phyloP scores from a whole-genome alignment of 257 asterid genomes.

The Verbena officinalis region DNA sequence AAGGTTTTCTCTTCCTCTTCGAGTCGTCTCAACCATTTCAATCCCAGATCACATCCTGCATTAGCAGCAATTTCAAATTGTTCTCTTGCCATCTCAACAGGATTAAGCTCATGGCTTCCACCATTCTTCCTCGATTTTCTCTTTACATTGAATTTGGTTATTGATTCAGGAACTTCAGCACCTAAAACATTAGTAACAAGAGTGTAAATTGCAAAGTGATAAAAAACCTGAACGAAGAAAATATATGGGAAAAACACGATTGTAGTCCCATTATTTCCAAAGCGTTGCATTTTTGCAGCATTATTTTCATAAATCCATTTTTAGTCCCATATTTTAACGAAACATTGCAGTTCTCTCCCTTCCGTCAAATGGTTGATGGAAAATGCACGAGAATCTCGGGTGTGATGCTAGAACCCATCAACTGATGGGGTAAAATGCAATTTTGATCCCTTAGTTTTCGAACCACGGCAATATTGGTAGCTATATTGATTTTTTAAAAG shows the following conservation, averaged over 20 bases:
- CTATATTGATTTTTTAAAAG: too few relatives aligned
- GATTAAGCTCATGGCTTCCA: conserved; percentile 39
- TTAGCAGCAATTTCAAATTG: conserved; percentile 84
- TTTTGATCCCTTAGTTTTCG: too few relatives aligned
- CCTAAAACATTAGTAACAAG: conserved; percentile 45
- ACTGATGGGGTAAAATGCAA: too few relatives aligned
- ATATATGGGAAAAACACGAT: not conserved
- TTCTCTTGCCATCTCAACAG: conserved; percentile 72
- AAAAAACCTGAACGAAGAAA: not conserved
- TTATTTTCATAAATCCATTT: too few relatives aligned
- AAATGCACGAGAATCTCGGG: too few relatives aligned
- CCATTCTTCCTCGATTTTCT: conserved; percentile 38
- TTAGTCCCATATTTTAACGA: too few relatives aligned
- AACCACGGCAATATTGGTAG: too few relatives aligned
- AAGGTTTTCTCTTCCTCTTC: conserved; percentile 66
- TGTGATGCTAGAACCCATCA: too few relatives aligned
- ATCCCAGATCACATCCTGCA: conserved; percentile 88
- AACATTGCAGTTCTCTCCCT: too few relatives aligned
- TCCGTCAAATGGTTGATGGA: too few relatives aligned
- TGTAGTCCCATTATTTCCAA: too few relatives aligned
- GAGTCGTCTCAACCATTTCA: conserved; percentile 75
- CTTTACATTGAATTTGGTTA: conserved; percentile 54
- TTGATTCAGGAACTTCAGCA: conserved; percentile 65
- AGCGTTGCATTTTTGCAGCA: too few relatives aligned
- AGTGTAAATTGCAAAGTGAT: not conserved